Base-by-base conservation (phyloP, 2,329 filamentous ascomycete species). In the Aspergillus alliaceus region DNA sequence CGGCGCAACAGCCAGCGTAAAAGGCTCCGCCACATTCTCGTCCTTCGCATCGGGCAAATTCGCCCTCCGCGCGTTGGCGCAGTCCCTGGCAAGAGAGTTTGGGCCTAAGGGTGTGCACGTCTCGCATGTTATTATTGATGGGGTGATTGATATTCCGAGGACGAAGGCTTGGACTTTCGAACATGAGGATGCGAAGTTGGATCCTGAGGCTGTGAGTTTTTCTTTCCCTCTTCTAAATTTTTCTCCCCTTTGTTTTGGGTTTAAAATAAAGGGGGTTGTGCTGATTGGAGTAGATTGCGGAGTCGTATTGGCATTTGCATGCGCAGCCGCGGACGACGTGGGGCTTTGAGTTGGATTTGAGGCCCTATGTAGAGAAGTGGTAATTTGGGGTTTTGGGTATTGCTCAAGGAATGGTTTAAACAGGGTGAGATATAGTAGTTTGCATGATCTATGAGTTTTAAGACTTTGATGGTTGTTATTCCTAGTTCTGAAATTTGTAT, bases 321-420 rank as follows among this genome's bases (percentile, higher is more conserved):
- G 89, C 86, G 0, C 91, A 96, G 77, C 89, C 88, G 31, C 83
- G 85, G 64, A 90, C 89, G 6, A 86, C 86, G 2, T 96, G 93
- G 68, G 92, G 90, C 0, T 90, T 90, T 69, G 90, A 96, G 76
- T 74, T 96, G 64, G 91, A 96, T 73, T 77, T 93, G 29, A 80
- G 91, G 61, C 91, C 91, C 1, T 92, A 85, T 73, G 80, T 92
- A 52, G 91, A 96, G 80, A 96, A 93, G 72, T 96, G 90, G 80
- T 93, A 82, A 64, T 44, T 44, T n/a, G 18, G 4, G 22, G 18
- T 12, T 7, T 25, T 42, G 11, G 6, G 11, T 14, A 3, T 6
- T 1, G 8, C 7, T 12, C 3, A 22, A 2, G 22, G 6, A 3
- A 0, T 25, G 12, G 2, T 2, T 3, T 2, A 7, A 3, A 15